phyloP scores from a whole-genome alignment of 345 rosid species.

The Brassica juncea region DNA sequence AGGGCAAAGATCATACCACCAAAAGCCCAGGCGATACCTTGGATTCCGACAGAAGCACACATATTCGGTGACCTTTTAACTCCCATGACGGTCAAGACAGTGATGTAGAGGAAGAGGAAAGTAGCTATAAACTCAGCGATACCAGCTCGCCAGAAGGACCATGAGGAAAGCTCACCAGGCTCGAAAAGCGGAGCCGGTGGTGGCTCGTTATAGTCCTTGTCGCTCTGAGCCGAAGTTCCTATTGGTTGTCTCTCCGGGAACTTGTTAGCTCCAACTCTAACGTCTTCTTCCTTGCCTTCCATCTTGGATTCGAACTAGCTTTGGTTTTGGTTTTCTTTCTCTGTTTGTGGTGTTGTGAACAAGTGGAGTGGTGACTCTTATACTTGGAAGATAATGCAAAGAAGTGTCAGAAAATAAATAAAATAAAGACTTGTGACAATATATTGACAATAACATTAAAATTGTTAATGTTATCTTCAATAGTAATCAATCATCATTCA shows the following conservation, averaged over 20 bases:
- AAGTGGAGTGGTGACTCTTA: slow-evolving; percentile 18
- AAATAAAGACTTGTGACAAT: neutral
- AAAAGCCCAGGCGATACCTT: slow-evolving; percentile 33
- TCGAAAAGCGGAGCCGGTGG: slow-evolving; percentile 50
- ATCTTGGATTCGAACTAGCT: slow-evolving; percentile 8
- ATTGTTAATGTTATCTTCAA: slow-evolving; percentile 28
- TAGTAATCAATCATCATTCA: slow-evolving; percentile 22
- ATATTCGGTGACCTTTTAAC: slow-evolving; percentile 40
- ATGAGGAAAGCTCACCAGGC: slow-evolving; percentile 46
- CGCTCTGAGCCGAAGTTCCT: slow-evolving; percentile 49
- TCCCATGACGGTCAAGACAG: slow-evolving; percentile 51
- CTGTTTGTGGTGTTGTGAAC: slow-evolving; percentile 3
- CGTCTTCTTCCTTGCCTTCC: slow-evolving; percentile 56
- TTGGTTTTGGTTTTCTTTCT: neutral
- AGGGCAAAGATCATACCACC: slow-evolving; percentile 56
- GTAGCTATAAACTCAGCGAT: slow-evolving; percentile 32
- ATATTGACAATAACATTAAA: neutral
- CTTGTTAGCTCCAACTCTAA: slow-evolving; percentile 50
- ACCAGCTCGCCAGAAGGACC: slow-evolving; percentile 52
- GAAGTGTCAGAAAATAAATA: neutral
- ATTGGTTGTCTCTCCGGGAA: slow-evolving; percentile 50
- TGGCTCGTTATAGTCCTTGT: slow-evolving; percentile 52
- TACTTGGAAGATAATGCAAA: slow-evolving; percentile 26
- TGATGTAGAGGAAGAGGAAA: slow-evolving; percentile 48
- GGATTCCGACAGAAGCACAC: slow-evolving; percentile 49